Evolutionary conservation across 1,139 yeast genomes (phyloP), one percentile per base, ranked within the genome.

Genomic region (Kluyveromyces sp.): DNA sequence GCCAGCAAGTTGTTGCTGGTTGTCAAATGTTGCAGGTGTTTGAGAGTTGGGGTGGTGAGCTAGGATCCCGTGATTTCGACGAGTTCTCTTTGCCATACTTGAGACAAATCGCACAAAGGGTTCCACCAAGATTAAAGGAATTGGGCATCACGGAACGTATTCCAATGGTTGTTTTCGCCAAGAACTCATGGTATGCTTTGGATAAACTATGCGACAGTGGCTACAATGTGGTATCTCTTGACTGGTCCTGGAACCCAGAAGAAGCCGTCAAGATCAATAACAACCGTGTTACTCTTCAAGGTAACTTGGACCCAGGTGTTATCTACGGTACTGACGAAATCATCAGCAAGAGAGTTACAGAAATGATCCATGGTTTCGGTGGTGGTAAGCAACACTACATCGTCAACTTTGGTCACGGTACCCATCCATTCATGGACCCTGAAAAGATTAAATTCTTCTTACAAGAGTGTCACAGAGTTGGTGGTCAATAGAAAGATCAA

Each of bases 31-130:
- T 92, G 51, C 98, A 92, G 67, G 88, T 92, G 32, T 92, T 92
- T 63, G 98, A 92, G 63, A 86, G 96, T 27, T 90, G 97, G 96
- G 98, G 96, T 43, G 96, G 97, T 48, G 97, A 92, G 67, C 74
- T 92, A 51, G 94, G 96, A 1, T 95, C 97, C 15, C 72, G 72
- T 46, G 98, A 92, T 61, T 92, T 92, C 65, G 74, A 75, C 53
- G 90, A 85, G 63, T 94, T 89, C 65, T 83, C 95, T 4, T 75
- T 92, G 60, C 97, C 97, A 2, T 92, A 88, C 63, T 72, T 92
- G 59, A 77, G 75, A 54, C 87, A 87, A 63, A 90, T 92, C 52
- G 77, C 88, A 30, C 69, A 72, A 15, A 77, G 76, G 56, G 75
- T 92, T 41, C 95, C 95, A 27, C 53, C 59, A 8, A 79, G 95